A percentile compares a stretch with the other conserved stretches of the same genome.
Evolutionary conservation across 345 rosid genomes (phyloP).

Genomic region (Kernera saxatilis): DNA sequence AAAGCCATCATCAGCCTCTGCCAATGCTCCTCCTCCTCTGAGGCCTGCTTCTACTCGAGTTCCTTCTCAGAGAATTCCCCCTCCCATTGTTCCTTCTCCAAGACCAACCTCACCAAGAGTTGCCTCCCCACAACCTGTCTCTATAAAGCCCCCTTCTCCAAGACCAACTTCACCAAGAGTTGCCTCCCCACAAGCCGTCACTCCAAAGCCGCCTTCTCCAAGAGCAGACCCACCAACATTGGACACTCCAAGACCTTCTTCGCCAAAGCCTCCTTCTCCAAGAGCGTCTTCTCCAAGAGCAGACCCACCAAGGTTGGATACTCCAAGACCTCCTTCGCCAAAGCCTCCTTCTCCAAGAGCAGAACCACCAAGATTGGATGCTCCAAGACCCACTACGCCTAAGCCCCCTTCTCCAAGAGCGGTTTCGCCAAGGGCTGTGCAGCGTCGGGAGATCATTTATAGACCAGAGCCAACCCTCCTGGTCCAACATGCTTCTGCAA

Average conservation of each 20-base stretch:
- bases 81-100: conserved; percentile 45
- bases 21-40: conserved; percentile 37
- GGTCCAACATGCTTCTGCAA: conserved; percentile 71
- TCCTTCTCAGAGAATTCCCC: conserved; percentile 36
- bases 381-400: conserved; percentile 39
- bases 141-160: conserved; percentile 41
- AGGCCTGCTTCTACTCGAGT: conserved; percentile 29
- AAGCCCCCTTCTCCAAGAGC: conserved; percentile 50
- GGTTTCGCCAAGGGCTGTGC: conserved; percentile 18
- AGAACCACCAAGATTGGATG: conserved; percentile 4
- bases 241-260: conserved; percentile 7
- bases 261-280: conserved; percentile 22
- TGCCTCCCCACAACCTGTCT: conserved; percentile 38
- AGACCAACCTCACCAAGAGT: conserved; percentile 46
- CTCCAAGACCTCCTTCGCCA: conserved; percentile 2
- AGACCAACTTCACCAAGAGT: conserved; percentile 41
- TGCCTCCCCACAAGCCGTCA: conserved; percentile 34
- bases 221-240: conserved; percentile 42
- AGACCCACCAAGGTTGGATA: conserved; percentile 35
- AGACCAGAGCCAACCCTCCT: conserved; percentile 70
- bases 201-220: conserved; percentile 54
- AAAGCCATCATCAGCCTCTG: conserved; percentile 16
- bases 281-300: conserved; percentile 41
- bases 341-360: conserved; percentile 24
- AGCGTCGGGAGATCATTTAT: conserved; percentile 31